Evolutionary conservation across 2,329 filamentous ascomycete species (phyloP).

Genomic region (Fusarium sp.): DNA sequence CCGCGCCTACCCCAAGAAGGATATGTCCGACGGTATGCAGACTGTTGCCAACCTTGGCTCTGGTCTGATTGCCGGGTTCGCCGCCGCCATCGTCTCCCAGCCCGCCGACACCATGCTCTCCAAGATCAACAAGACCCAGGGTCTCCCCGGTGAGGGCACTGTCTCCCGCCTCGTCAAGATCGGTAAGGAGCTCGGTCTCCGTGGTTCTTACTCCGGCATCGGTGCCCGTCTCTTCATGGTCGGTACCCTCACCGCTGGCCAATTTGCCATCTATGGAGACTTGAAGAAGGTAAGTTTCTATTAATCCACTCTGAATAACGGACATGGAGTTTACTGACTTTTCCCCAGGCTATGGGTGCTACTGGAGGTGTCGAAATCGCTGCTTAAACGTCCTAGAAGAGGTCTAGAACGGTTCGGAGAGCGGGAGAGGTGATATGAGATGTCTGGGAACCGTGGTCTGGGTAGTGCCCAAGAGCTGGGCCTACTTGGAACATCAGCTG

Average conservation of each 20-base stretch:
- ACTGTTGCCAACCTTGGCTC: constrained; percentile 80
- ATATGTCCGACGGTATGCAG: constrained; percentile 72
- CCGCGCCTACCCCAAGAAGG: constrained; percentile 74
- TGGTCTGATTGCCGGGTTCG: constrained; percentile 71
- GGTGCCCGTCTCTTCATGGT: constrained; percentile 73
- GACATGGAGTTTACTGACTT: too few species aligned
- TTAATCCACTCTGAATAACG: neutral
- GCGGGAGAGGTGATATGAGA: constrained; percentile 17
- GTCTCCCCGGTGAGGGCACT: constrained; percentile 85
- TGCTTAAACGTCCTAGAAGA: constrained; percentile 27
- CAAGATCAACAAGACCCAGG: constrained; percentile 97
- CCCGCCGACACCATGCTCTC: constrained; percentile 92
- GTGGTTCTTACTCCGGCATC: constrained; percentile 81
- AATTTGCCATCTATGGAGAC: constrained; percentile 90
- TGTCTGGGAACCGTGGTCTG: constrained; percentile 26
- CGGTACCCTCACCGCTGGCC: constrained; percentile 78
- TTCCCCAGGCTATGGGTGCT: constrained; percentile 61
- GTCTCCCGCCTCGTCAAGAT: constrained; percentile 86
- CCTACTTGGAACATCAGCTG: constrained; percentile 29
- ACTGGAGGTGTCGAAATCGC: constrained; percentile 78
- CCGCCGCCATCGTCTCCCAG: constrained; percentile 86
- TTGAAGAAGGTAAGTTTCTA: constrained; percentile 29
- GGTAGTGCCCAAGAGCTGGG: constrained; percentile 41
- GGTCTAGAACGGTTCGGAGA: constrained; percentile 7
- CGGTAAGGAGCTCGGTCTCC: constrained; percentile 82